A percentile compares a stretch with the other conserved stretches of the same genome.
These are phyloP conservation scores for Claviceps sorghi DNA, from an alignment of 2,329 filamentous ascomycete species.

Conservation along the genomic window DNA sequence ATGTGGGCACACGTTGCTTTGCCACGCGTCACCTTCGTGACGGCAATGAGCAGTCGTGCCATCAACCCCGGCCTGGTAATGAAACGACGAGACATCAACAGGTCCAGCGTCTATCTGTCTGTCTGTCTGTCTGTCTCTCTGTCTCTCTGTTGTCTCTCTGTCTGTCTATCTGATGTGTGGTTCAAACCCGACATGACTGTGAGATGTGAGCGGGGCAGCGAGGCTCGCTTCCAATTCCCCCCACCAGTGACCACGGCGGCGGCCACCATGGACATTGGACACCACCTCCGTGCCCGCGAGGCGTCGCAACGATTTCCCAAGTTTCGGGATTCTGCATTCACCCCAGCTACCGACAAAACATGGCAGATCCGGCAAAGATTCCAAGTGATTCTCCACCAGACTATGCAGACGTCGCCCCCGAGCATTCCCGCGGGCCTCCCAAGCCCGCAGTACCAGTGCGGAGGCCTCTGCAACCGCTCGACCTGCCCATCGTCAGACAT, in stretches of 20 bases:
- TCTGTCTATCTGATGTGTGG: too few species aligned
- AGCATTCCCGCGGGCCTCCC: conserved; percentile 18
- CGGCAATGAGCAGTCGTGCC: background rate
- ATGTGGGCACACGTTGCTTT: too few species aligned
- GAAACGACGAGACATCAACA: too few species aligned
- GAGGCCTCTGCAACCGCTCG: conserved; percentile 49
- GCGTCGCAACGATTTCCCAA: conserved; percentile 1
- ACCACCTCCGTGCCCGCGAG: too few species aligned
- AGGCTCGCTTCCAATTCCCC: background rate
- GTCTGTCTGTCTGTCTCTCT: too few species aligned
- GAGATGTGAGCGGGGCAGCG: conserved; percentile 1
- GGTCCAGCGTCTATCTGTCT: too few species aligned
- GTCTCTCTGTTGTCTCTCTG: too few species aligned
- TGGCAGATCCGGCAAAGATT: background rate
- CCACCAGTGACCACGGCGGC: background rate
- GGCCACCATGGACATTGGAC: too few species aligned
- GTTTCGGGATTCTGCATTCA: conserved; percentile 1
- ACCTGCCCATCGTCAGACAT: conserved; percentile 63
- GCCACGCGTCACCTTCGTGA: background rate
- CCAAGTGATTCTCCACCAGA: conserved; percentile 21
- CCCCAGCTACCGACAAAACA: background rate
- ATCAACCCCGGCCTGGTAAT: background rate
- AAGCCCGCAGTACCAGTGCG: conserved; percentile 21
- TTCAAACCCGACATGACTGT: too few species aligned
- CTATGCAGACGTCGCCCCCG: conserved; percentile 27